A percentile compares a stretch with the other conserved stretches of the same genome.
Conservation (phyloP, 768 basidiomycete species). For the Suillus subalutaceus region DNA sequence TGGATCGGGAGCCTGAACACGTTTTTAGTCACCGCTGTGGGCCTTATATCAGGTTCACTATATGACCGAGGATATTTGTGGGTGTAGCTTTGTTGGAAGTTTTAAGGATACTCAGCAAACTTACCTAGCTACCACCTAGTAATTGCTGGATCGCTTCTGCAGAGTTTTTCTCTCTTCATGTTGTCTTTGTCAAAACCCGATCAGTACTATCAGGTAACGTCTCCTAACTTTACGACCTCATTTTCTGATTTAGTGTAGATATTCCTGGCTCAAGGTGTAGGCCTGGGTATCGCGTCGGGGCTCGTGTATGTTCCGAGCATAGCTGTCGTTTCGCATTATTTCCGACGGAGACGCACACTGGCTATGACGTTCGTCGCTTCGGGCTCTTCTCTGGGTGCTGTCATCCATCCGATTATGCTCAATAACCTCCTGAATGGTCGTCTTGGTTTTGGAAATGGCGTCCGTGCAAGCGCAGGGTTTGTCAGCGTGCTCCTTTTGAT, state of each 20-base stretch:
- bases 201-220: conserved; percentile 41
- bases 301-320: conserved; percentile 45
- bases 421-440: conserved; percentile 17
- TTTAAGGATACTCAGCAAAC: not conserved
- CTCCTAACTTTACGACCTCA: not conserved
- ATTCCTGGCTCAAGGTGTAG: conserved; percentile 28
- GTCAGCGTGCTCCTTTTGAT: conserved; percentile 36
- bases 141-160: conserved; percentile 47
- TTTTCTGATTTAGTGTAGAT: conserved; percentile 20
- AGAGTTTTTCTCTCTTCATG: conserved; percentile 45
- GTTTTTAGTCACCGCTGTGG: conserved; percentile 45
- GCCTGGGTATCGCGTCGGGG: conserved; percentile 44
- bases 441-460: conserved; percentile 41
- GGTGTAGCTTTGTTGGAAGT: conserved; percentile 15
- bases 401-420: conserved; percentile 29
- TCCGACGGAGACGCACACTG: conserved; percentile 37
- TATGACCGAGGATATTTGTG: conserved; percentile 60
- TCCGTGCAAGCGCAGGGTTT: conserved; percentile 44
- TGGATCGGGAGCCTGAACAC: conserved; percentile 56
- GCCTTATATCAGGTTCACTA: conserved; percentile 48
- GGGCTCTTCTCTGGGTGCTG: conserved; percentile 32
- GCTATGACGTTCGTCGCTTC: conserved; percentile 42
- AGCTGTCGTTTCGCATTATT: conserved; percentile 45
- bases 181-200: conserved; percentile 43
- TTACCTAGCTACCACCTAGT: conserved; percentile 44